phyloP scores from a whole-genome alignment of 805 yeast genomes.

The Danielia oregonensis region DNA sequence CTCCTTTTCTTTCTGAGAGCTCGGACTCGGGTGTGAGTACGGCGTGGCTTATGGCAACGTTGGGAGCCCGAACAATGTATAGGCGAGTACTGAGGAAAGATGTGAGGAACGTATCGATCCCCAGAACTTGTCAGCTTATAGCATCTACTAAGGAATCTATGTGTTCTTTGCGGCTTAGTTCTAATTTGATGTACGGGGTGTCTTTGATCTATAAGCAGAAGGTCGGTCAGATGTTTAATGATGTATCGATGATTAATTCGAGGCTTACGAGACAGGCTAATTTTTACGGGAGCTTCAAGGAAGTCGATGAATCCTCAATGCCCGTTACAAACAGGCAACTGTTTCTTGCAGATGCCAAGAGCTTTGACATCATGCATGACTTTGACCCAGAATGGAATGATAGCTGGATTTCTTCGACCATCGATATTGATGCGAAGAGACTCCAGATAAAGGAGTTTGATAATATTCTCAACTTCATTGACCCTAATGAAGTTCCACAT shows the following conservation, averaged over 20 bases:
- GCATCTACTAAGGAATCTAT: conserved; percentile 11
- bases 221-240: conserved; percentile 41
- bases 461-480: background rate
- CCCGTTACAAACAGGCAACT: background rate
- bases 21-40: conserved; percentile 13
- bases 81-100: conserved; percentile 27
- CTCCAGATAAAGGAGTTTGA: conserved; percentile 1
- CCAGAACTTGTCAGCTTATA: conserved; percentile 34
- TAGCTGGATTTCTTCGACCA: background rate
- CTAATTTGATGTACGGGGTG: conserved; percentile 47
- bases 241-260: conserved; percentile 16
- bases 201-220: conserved; percentile 48
- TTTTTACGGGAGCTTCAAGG: too few species aligned
- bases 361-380: conserved; percentile 23
- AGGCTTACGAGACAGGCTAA: conserved; percentile 5
- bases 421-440: too few species aligned
- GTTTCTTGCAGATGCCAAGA: conserved; percentile 22
- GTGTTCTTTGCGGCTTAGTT: conserved; percentile 29
- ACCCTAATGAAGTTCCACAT: background rate
- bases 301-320: background rate
- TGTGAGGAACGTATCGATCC: conserved; percentile 37
- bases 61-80: conserved; percentile 31
- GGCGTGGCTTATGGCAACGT: conserved; percentile 41
- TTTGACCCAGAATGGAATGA: conserved; percentile 13
- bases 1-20: background rate